Conservation (phyloP, 2,329 filamentous ascomycete species). For the Diaporthe citriasiana region DNA sequence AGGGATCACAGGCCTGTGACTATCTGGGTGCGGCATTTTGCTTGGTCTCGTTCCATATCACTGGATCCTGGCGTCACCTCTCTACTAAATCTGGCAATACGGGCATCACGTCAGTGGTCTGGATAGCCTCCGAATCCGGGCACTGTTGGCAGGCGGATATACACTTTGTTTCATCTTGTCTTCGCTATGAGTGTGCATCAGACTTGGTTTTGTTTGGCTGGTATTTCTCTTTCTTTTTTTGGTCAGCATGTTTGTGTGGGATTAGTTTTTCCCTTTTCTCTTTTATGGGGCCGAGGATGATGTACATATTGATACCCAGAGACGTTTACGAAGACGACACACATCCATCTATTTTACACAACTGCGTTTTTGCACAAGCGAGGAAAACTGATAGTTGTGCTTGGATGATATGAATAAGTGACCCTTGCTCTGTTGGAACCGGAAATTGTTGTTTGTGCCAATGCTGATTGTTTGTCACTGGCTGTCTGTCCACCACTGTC, state of each 20-base stretch:
- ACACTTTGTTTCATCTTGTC: background rate
- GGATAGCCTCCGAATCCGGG: too few relatives aligned
- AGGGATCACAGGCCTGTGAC: background rate
- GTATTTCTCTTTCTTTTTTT: background rate
- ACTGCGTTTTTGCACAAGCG: background rate
- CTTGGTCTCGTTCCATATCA: background rate
- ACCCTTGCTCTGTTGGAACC: background rate
- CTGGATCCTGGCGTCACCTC: background rate
- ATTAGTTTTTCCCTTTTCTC: background rate
- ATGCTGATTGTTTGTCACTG: too few relatives aligned
- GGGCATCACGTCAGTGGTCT: background rate
- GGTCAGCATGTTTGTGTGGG: background rate
- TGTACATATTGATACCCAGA: conserved; percentile 33
- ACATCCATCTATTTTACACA: background rate
- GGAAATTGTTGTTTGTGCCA: too few relatives aligned
- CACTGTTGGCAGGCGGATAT: too few relatives aligned
- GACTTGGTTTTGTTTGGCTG: background rate
- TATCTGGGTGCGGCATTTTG: background rate
- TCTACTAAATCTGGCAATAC: background rate
- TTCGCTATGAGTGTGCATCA: background rate
- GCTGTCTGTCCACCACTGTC: background rate
- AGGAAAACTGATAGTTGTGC: background rate
- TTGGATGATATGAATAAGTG: background rate
- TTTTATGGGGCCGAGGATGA: background rate
- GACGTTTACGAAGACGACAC: conserved; percentile 20